Evolutionary conservation across 371 early-diverging fungal genomes (phyloP).

Genomic region (Mortierella sp.): DNA sequence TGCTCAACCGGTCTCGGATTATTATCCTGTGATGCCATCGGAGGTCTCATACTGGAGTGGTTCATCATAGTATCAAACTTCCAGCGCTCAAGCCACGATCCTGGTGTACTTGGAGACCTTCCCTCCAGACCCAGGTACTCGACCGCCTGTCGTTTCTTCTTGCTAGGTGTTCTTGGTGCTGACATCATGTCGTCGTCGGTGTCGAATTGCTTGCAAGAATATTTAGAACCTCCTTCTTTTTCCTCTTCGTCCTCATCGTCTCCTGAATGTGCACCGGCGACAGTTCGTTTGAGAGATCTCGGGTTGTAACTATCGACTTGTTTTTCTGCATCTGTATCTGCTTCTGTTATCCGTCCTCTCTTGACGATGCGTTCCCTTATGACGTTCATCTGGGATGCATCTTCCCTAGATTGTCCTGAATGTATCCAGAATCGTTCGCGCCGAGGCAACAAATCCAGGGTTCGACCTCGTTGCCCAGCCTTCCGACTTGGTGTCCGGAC

Average conservation of each 20-base stretch:
- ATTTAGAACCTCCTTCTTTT: too few relatives aligned
- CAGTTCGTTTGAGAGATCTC: too few relatives aligned
- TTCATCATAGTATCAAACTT: slow-evolving; percentile 22
- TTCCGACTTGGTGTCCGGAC: slow-evolving; percentile 7
- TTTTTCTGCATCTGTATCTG: too few relatives aligned
- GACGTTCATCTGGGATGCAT: too few relatives aligned
- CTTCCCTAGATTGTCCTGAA: too few relatives aligned
- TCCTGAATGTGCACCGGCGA: too few relatives aligned
- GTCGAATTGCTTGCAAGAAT: too few relatives aligned
- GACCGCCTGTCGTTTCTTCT: background rate
- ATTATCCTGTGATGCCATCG: background rate
- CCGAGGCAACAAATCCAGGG: slow-evolving; percentile 5
- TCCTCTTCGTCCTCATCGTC: too few relatives aligned
- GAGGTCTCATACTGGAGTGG: slow-evolving; percentile 24
- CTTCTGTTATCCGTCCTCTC: background rate
- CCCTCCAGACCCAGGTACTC: too few relatives aligned
- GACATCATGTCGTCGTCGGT: background rate
- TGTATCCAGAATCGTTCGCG: too few relatives aligned
- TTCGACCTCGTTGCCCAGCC: background rate
- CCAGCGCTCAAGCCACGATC: slow-evolving; percentile 23
- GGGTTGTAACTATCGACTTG: too few relatives aligned
- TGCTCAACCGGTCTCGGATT: background rate
- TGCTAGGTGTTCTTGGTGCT: slow-evolving; percentile 10
- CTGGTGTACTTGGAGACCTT: slow-evolving; percentile 12
- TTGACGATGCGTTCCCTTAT: too few relatives aligned